Evolutionary conservation across 2,329 filamentous ascomycete genomes (phyloP), one percentile per base, ranked within the genome.

Genomic region (Raffaelea ambrosiae): DNA sequence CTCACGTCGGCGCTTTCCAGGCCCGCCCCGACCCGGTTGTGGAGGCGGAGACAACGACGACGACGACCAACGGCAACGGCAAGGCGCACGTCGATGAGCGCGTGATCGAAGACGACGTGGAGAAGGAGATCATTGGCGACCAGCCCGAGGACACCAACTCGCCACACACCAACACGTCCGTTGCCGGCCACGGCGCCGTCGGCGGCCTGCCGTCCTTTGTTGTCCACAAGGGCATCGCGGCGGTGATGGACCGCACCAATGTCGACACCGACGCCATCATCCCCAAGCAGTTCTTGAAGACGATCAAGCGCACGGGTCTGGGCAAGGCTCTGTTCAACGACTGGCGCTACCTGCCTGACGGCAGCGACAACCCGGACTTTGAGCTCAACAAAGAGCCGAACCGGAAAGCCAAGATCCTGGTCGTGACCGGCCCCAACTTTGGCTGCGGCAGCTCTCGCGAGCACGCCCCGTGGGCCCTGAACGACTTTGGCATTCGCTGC

Each of bases 251-350:
- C 53, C 81, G 86, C 59, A 76, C 85, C 56, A 98, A 98, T 65
- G 83, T 96, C 58, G 93, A 98, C 71, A 98, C 93, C n/a, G 93
- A 98, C 61, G 91, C 91, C 62, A 96, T 97, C 67, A 98, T 98
- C 57, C 93, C 93, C 55, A 98, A 98, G 70, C 93, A 98, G 66
- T 98, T 97, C 73, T 79, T 98, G 54, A 98, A 97, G 74, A 98
- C 93, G 38, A 97, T 97, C 70, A 97, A 97, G 77, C 88, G 93
- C 50, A 95, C 91, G 2, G 93, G 93, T 55, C 85, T 98, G 10
- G 90, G 90, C 50, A 77, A 73, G 21, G 91, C 91, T 36, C 80
- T 95, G 46, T 98, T 98, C 76, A 79, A 90, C 65, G 83, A 80
- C 54, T 83, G 88, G 68, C 83, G 93, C 47, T 95, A 81, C 69